Evolutionary conservation across 441 rosid species (phyloP).

Genomic region (Syzygium malaccense): DNA sequence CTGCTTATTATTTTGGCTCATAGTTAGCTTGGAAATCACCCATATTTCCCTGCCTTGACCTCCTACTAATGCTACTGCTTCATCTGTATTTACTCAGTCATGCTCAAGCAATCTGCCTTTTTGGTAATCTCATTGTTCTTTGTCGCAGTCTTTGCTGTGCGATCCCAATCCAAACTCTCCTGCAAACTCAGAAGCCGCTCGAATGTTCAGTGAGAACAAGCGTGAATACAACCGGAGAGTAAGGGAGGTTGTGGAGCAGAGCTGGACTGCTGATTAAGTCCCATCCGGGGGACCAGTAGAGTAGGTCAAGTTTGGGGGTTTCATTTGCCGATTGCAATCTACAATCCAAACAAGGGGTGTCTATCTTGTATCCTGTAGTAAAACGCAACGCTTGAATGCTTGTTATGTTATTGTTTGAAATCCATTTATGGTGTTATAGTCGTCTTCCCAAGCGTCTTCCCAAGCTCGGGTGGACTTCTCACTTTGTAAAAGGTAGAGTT

Average conservation of each 20-base stretch:
- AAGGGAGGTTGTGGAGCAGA: slow-evolving; percentile 45
- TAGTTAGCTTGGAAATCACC: background rate
- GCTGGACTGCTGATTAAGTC: slow-evolving; percentile 44
- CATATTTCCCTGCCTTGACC: background rate
- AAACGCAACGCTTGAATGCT: background rate
- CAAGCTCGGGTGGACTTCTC: background rate
- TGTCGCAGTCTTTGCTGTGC: slow-evolving; percentile 32
- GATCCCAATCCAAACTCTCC: slow-evolving; percentile 53
- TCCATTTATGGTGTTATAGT: background rate
- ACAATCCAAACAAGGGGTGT: background rate
- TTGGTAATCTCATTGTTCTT: background rate
- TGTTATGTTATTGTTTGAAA: background rate
- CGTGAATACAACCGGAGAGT: slow-evolving; percentile 45
- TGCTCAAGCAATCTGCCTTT: background rate
- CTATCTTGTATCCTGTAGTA: background rate
- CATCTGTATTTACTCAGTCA: background rate
- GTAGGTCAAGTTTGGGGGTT: background rate
- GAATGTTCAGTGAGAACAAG: slow-evolving; percentile 42
- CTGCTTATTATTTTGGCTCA: background rate
- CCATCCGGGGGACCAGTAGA: background rate
- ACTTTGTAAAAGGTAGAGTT: background rate
- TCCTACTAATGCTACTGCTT: background rate
- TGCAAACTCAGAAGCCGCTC: slow-evolving; percentile 47
- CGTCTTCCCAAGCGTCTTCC: no score
- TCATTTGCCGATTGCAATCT: background rate